A percentile compares a stretch with the other conserved stretches of the same genome.
phyloP scores from a whole-genome alignment of 208 protist species.

The Leishmania guyanensis region DNA sequence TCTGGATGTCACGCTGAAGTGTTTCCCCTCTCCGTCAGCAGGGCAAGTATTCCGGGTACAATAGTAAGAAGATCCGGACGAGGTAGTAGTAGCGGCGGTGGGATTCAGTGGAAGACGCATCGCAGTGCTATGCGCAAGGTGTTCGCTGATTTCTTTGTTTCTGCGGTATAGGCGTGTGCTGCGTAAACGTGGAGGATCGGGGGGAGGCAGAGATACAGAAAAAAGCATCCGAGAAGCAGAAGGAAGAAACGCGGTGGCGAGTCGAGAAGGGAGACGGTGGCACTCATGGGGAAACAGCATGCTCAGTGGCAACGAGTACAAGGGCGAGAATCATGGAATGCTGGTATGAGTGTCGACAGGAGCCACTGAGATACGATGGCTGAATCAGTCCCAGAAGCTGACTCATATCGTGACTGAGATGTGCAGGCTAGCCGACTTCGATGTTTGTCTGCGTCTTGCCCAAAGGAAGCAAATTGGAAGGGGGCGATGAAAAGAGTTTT shows the following conservation, averaged over 20 bases:
- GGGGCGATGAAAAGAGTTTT: not conserved
- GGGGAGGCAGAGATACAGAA: no score
- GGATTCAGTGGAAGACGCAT: not conserved
- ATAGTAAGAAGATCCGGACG: not conserved
- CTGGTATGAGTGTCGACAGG: not conserved
- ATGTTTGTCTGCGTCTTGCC: not conserved
- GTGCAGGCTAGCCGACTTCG: not conserved
- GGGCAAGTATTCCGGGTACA: not conserved
- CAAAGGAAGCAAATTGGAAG: not conserved
- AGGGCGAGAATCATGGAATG: not conserved
- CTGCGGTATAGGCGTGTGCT: not conserved
- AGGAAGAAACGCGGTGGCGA: not conserved
- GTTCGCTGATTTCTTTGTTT: not conserved
- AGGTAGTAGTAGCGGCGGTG: not conserved
- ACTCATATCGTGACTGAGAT: not conserved
- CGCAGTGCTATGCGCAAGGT: not conserved
- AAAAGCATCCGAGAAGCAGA: not conserved
- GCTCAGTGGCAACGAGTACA: not conserved
- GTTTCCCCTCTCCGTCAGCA: not conserved
- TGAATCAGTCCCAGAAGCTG: not conserved
- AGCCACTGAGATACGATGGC: not conserved
- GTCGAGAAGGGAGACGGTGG: not conserved
- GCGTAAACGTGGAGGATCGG: not conserved
- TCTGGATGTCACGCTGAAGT: no score
- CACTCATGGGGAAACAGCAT: not conserved